Evolutionary conservation across 1,284 basidiomycete genomes (phyloP), one percentile per base, ranked within the genome.

Genomic region (Vanrija sp.): DNA sequence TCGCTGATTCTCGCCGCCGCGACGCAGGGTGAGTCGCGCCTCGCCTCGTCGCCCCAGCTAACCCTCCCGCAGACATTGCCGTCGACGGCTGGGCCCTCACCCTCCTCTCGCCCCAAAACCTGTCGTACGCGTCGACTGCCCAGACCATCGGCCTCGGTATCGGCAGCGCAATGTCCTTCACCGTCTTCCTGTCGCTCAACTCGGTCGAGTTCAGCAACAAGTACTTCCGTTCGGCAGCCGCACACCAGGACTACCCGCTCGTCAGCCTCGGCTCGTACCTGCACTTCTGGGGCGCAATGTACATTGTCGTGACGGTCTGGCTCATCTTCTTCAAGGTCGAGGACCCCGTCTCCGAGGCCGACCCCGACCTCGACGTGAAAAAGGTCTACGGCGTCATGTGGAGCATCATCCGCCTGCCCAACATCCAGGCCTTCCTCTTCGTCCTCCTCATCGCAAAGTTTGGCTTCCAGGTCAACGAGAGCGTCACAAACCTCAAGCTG

Each of bases 51-150:
- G 56, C 64, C 12, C 61, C 23, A 12, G 42, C 37, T 52, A 38
- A 54, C 36, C 39, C 18, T 31, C 10, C 43, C 50, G 14, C 56
- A 89, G 95, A 98, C 73, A 98, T 98, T 60, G 95, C 95, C 45
- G 95, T 98, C 18, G 95, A 98, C 68, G 95, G 93, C 39, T 99
- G 96, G 96, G 96, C 96, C 8, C 82, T 98, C 50, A 98, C 93
- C 3, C 84, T 99, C 42, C 84, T 99, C 50, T 98, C 95, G 2
- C 85, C 92, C 59, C 93, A 95, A 60, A 96, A 94, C 69, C 78
- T 98, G 39, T 91, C 92, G 19, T 99, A 96, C 69, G 96, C 96
- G 6, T 95, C 91, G 23, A 98, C 95, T 4, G 97, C 95, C 47
- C 96, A 99, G 75, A 98, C 96, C 0, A 90, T 98, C 53, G 96